A percentile compares a stretch with the other conserved stretches of the same genome.
These are phyloP conservation scores for Auricularia heimuer DNA, from an alignment of 768 basidiomycete species.

Conservation along the genomic window DNA sequence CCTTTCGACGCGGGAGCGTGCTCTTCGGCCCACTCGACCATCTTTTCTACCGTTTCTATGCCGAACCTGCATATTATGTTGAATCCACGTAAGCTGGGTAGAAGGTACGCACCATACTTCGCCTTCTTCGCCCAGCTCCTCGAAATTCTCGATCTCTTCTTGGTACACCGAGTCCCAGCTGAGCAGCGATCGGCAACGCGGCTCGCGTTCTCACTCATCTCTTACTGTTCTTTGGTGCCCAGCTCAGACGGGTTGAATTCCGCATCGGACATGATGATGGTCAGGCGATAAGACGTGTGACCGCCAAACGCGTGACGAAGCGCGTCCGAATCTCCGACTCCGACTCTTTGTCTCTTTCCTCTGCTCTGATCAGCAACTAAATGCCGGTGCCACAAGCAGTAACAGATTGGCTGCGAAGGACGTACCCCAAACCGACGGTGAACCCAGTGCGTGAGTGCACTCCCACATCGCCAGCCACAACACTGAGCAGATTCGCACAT, in stretches of 20 bases:
- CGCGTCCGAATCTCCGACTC: not conserved
- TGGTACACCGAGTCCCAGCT: constrained; percentile 78
- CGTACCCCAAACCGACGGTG: not conserved
- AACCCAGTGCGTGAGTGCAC: not conserved
- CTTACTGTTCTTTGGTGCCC: constrained; percentile 73
- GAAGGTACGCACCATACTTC: constrained; percentile 57
- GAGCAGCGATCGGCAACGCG: constrained; percentile 2
- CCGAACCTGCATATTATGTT: constrained; percentile 53
- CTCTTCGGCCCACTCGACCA: constrained; percentile 62
- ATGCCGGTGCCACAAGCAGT: not conserved
- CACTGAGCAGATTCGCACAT: not conserved
- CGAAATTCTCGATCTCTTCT: constrained; percentile 59
- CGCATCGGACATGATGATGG: constrained; percentile 10
- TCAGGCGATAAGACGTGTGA: not conserved
- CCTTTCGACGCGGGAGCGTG: constrained; percentile 38
- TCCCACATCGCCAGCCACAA: not conserved
- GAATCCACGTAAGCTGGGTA: not conserved
- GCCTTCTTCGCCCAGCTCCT: constrained; percentile 74
- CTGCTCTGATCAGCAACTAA: too few species aligned
- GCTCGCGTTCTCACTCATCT: constrained; percentile 1
- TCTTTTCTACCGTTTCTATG: constrained; percentile 61
- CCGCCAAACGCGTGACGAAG: not conserved
- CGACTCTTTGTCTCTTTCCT: not conserved
- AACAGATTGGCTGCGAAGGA: not conserved
- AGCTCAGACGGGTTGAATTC: constrained; percentile 63